Conservation (phyloP, 148 eudicot genomes). For the Hydrangea macrophylla region DNA sequence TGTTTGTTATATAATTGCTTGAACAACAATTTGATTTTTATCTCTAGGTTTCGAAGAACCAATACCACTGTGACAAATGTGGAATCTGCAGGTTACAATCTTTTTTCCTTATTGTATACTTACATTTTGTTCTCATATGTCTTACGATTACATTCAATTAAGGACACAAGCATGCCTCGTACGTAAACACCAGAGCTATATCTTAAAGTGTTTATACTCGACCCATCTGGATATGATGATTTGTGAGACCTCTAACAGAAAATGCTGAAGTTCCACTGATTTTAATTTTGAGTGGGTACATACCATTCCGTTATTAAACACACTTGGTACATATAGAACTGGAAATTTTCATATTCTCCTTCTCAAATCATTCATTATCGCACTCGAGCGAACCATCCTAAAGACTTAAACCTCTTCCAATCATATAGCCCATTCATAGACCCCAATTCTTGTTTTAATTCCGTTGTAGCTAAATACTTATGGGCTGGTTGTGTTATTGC, state of each 20-base stretch:
- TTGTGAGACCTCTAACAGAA: too few species aligned
- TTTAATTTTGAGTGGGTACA: too few species aligned
- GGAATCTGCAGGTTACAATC: constrained; percentile 72
- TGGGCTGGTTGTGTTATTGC: constrained; percentile 8
- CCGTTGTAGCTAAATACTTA: background rate
- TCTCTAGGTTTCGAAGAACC: constrained; percentile 63
- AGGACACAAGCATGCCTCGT: too few species aligned
- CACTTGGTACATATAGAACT: too few species aligned
- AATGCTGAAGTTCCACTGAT: too few species aligned
- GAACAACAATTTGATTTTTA: background rate
- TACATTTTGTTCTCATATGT: background rate
- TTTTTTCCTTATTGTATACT: background rate
- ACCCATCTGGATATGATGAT: too few species aligned
- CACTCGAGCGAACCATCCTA: background rate
- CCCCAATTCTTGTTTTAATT: background rate
- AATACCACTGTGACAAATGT: constrained; percentile 77
- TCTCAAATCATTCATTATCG: background rate
- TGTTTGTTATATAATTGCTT: background rate
- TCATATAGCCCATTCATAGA: background rate
- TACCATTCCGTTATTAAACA: too few species aligned
- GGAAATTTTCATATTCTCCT: too few species aligned
- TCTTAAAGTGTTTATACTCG: too few species aligned
- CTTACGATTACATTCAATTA: background rate
- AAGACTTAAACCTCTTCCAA: too few species aligned
- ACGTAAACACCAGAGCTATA: too few species aligned